Evolutionary conservation across 805 yeast species (phyloP).

Genomic region (Starmerella apicola): DNA sequence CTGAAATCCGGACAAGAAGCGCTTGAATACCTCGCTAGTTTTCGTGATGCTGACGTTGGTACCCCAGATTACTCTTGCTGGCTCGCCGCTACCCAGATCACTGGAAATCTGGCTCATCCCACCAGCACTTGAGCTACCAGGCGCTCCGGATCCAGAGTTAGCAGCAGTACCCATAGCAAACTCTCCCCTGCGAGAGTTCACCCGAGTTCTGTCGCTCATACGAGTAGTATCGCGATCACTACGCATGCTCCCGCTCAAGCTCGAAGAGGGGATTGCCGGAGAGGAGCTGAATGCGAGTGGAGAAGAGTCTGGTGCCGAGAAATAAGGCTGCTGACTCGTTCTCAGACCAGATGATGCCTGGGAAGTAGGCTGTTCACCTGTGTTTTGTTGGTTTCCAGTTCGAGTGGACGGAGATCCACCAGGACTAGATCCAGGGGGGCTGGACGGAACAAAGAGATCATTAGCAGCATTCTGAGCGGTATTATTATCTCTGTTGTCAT

Average conservation of each 20-base stretch:
- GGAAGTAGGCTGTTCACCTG: not conserved
- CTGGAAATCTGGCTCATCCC: constrained; percentile 7
- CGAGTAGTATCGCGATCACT: constrained; percentile 17
- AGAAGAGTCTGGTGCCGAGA: constrained; percentile 13
- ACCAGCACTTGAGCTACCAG: constrained; percentile 4
- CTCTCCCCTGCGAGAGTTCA: constrained; percentile 16
- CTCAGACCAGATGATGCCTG: too few relatives aligned
- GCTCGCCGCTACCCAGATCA: constrained; percentile 40
- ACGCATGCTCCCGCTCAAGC: constrained; percentile 12
- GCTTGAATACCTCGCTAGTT: constrained; percentile 64
- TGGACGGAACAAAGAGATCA: constrained; percentile 11
- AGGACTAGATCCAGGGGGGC: constrained; percentile 12
- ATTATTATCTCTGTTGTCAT: not conserved
- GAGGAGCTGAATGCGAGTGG: constrained; percentile 19
- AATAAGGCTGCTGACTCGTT: not conserved
- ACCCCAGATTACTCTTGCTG: constrained; percentile 93
- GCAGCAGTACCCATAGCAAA: constrained; percentile 13
- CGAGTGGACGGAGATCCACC: too few relatives aligned
- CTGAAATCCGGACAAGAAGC: constrained; percentile 75
- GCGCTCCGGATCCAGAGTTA: constrained; percentile 3
- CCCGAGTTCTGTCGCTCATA: constrained; percentile 3
- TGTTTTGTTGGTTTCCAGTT: too few relatives aligned
- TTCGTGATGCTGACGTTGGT: constrained; percentile 90
- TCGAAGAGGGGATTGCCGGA: constrained; percentile 11
- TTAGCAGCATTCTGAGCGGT: constrained; percentile 1